Base-by-base conservation (phyloP, 306 rosid genomes). In the Rosa lucieae region DNA sequence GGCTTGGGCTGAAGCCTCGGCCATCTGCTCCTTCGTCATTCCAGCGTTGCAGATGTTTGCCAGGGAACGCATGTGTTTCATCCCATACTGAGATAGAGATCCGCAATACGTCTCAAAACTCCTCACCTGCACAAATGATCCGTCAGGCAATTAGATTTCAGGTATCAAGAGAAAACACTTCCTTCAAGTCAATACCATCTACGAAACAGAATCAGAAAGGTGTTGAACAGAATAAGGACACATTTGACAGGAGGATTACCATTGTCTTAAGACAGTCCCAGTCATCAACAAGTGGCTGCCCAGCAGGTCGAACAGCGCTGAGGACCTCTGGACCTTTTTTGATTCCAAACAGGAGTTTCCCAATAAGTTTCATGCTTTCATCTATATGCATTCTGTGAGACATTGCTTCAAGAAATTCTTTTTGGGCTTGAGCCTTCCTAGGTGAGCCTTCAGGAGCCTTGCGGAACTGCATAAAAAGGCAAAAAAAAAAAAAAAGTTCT, bases 11-110 rank as follows among this genome's bases (percentile, higher is more conserved):
- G 97, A 86, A 44, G 93, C 94, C 85, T 83, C 94, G 2, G 82
- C 86, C 98, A 96, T 90, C 88, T 90, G 90, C 78, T 87, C 88
- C 51, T 80, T 83, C 70, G 55, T 55, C 51, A 89, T 85, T 81
- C 97, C 91, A 12, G 91, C 93, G 32, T 96, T 96, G 91, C 99
- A 93, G 76, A 96, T 79, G 90, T 93, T 96, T 39, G 96, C 98
- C 32, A 96, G 86, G 71, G 99, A 90, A 56, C 98, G 82, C 99
- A 93, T 93, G 77, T 93, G 96, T 69, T 96, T 96, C 98, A 96
- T 93, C 63, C 99, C 99, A 61, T 96, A 96, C 56, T 96, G 97
- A 62, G 99, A 96, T 43, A 96, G 81, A 17, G 97, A 88, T 87
- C 98, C 99, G 37, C 99, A 96, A 29, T 85, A 82, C 46, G 94